phyloP scores from a whole-genome alignment of 2,329 filamentous ascomycete genomes.

The Penicillium frequentans region DNA sequence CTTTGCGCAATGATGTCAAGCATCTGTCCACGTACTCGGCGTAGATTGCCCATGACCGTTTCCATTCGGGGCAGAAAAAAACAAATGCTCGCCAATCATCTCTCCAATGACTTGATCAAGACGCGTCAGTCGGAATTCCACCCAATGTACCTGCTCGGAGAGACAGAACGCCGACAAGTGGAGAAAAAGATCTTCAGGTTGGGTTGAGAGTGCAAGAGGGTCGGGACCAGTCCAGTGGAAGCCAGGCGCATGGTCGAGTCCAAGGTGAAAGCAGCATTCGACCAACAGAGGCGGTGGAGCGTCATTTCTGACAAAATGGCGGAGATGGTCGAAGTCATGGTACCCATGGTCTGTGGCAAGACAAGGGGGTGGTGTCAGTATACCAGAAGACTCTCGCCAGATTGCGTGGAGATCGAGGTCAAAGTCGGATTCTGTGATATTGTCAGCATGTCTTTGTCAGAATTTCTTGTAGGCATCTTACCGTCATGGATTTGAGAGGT shows the following conservation, averaged over 20 bases:
- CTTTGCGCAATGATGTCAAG: no score
- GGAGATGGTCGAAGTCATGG: not conserved
- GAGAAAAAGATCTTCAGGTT: not conserved
- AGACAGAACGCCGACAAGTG: not conserved
- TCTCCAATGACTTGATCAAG: not conserved
- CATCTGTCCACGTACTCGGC: no score
- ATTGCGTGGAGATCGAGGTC: constrained; percentile 2
- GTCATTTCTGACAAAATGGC: not conserved
- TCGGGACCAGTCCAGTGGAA: not conserved
- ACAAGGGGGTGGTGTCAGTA: constrained; percentile 2
- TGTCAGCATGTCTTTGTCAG: not conserved
- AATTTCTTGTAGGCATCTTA: not conserved
- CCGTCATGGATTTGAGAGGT: not conserved
- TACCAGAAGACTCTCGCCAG: constrained; percentile 2
- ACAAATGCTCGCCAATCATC: not conserved
- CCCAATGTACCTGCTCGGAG: not conserved
- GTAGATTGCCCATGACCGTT: not conserved
- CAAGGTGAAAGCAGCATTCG: not conserved
- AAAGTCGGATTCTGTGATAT: not conserved
- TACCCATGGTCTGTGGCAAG: not conserved
- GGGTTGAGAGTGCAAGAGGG: not conserved
- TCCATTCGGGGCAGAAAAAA: constrained; percentile 4
- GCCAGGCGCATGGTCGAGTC: not conserved
- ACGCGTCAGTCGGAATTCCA: not conserved
- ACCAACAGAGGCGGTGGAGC: not conserved